Evolutionary conservation across 805 yeast genomes (phyloP).

Genomic region (Kodamaea neixiangensis): DNA sequence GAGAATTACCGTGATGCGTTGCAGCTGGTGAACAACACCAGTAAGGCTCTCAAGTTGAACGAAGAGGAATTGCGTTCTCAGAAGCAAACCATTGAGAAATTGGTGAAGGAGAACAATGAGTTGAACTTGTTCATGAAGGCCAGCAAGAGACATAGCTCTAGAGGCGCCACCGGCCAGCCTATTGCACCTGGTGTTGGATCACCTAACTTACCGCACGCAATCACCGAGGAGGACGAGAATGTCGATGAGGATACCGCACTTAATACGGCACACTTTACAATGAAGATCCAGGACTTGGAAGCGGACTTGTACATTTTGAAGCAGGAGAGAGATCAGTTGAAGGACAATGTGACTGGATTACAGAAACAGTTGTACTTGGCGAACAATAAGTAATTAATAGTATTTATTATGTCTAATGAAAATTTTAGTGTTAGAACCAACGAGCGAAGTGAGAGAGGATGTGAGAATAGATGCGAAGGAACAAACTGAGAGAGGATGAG

Average conservation of each 20-base stretch:
- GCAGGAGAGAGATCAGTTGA: slow-evolving; percentile 81
- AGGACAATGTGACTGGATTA: slow-evolving; percentile 56
- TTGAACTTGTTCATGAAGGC: slow-evolving; percentile 54
- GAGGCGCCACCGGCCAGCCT: slow-evolving; percentile 25
- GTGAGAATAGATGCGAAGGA: background rate
- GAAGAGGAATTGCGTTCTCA: slow-evolving; percentile 69
- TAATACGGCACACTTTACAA: slow-evolving; percentile 59
- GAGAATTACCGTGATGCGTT: slow-evolving; percentile 70
- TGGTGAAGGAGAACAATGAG: slow-evolving; percentile 70
- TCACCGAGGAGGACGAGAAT: slow-evolving; percentile 26
- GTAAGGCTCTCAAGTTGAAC: slow-evolving; percentile 70
- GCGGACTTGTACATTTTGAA: slow-evolving; percentile 80
- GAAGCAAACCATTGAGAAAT: slow-evolving; percentile 54
- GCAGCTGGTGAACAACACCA: slow-evolving; percentile 70
- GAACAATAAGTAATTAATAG: slow-evolving; percentile 7
- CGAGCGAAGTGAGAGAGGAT: background rate
- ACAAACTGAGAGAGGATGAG: background rate
- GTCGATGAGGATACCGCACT: slow-evolving; percentile 25
- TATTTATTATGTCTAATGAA: background rate
- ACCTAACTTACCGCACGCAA: slow-evolving; percentile 10
- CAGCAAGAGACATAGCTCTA: slow-evolving; percentile 35
- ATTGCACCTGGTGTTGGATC: slow-evolving; percentile 18
- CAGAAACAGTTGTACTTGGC: slow-evolving; percentile 55
- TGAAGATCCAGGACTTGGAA: slow-evolving; percentile 78
- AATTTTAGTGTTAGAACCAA: background rate